phyloP scores from a whole-genome alignment of 2,329 filamentous ascomycete genomes.

The Dryadomyces quercivorus region DNA sequence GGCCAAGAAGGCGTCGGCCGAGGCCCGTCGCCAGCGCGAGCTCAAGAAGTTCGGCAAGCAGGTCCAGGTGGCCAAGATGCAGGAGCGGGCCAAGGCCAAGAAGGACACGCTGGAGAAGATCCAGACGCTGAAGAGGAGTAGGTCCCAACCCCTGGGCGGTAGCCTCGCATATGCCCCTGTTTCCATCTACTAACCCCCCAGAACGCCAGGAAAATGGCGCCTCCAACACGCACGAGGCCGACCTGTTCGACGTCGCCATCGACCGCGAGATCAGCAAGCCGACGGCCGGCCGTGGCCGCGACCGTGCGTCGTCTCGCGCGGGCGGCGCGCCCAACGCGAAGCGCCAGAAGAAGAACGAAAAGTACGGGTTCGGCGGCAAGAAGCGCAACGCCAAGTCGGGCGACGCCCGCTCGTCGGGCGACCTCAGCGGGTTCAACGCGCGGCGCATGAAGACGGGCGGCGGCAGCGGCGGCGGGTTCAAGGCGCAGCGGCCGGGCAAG shows the following conservation, averaged over 20 bases:
- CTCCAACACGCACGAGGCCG: constrained; percentile 61
- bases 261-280: constrained; percentile 48
- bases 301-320: constrained; percentile 20
- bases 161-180: no score
- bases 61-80: constrained; percentile 89
- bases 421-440: constrained; percentile 67
- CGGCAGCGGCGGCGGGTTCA: constrained; percentile 15
- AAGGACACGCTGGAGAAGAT: constrained; percentile 92
- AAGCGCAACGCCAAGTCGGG: constrained; percentile 86
- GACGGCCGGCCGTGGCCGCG: constrained; percentile 14
- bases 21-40: constrained; percentile 84
- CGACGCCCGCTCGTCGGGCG: constrained; percentile 70
- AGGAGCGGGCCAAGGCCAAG: constrained; percentile 89
- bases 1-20: constrained; percentile 79
- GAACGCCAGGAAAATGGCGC: constrained; percentile 68
- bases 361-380: constrained; percentile 93
- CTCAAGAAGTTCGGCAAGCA: constrained; percentile 99
- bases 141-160: constrained; percentile 34
- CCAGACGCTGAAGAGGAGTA: constrained; percentile 87
- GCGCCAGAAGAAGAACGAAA: constrained; percentile 86
- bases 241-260: constrained; percentile 83
- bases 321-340: constrained; percentile 47
- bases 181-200: constrained; percentile 23
- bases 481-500: constrained; percentile 25
- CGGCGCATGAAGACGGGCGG: constrained; percentile 71